These are phyloP conservation scores for Aspergillus sp. DNA, from an alignment of 2,329 filamentous ascomycete species.

Conservation along the genomic window DNA sequence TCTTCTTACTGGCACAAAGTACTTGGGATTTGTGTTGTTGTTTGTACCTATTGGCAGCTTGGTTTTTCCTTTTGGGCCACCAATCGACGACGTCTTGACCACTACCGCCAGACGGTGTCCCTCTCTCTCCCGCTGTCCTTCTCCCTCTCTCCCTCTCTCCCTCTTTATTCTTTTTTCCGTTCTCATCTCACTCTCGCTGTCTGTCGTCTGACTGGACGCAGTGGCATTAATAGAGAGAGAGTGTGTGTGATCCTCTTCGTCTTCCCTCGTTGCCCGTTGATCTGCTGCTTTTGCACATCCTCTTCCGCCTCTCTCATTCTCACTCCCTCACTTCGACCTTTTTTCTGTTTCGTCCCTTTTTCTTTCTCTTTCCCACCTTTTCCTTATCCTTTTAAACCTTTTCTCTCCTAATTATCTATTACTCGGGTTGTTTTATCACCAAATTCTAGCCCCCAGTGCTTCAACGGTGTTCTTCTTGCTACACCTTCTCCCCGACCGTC, in stretches of 20 bases:
- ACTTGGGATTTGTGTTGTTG: background rate
- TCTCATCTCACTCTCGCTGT: background rate
- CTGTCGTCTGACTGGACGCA: too few species aligned
- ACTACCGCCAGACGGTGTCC: constrained; percentile 4
- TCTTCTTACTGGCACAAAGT: background rate
- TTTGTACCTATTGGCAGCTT: background rate
- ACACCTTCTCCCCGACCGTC: background rate
- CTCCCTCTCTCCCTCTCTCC: too few species aligned
- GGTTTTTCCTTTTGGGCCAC: background rate
- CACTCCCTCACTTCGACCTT: background rate
- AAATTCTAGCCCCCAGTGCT: too few species aligned
- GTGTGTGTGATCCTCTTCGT: background rate
- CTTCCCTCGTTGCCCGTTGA: constrained; percentile 6
- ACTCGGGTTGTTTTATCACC: too few species aligned
- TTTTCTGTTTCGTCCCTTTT: background rate
- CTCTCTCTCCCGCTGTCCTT: background rate
- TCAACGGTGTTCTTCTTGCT: background rate
- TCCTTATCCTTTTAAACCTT: background rate
- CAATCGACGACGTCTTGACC: background rate
- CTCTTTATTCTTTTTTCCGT: background rate
- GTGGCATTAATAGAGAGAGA: too few species aligned
- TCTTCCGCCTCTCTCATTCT: background rate
- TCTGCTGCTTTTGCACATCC: background rate
- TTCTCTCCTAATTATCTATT: background rate
- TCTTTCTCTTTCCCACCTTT: background rate